These are phyloP conservation scores for Fusarium sp. DNA, from an alignment of 2,329 filamentous ascomycete genomes.

Conservation along the genomic window DNA sequence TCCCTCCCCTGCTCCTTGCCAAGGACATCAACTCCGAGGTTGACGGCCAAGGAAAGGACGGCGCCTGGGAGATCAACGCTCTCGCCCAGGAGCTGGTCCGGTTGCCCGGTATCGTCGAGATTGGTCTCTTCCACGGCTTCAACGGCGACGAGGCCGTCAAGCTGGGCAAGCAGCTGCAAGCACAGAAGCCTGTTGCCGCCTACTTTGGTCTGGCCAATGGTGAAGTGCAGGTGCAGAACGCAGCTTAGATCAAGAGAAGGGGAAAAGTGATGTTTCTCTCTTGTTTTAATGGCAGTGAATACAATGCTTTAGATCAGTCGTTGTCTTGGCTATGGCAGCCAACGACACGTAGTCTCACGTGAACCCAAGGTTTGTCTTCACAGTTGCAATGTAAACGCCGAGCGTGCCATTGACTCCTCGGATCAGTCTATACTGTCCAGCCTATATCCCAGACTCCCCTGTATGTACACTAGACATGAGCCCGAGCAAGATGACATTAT, in stretches of 20 bases:
- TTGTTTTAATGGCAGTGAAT: neutral
- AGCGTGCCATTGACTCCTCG: neutral
- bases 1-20: conserved; percentile 73
- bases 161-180: conserved; percentile 67
- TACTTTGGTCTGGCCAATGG: conserved; percentile 94
- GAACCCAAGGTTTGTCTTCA: neutral
- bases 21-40: conserved; percentile 59
- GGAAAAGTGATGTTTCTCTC: neutral
- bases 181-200: conserved; percentile 89
- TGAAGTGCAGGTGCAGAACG: conserved; percentile 55
- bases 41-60: conserved; percentile 59
- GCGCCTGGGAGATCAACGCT: conserved; percentile 80
- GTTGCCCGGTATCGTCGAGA: conserved; percentile 88
- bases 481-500: too few relatives aligned
- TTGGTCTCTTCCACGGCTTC: conserved; percentile 85
- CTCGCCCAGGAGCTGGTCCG: conserved; percentile 78
- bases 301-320: neutral
- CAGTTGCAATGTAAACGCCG: neutral
- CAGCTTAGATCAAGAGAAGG: conserved; percentile 18
- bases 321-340: neutral
- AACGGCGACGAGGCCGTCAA: conserved; percentile 72
- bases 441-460: neutral
- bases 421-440: neutral
- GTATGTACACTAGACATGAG: too few relatives aligned
- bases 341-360: neutral